Conservation (phyloP, 2,329 filamentous ascomycete genomes). For the Penicillium expansum region DNA sequence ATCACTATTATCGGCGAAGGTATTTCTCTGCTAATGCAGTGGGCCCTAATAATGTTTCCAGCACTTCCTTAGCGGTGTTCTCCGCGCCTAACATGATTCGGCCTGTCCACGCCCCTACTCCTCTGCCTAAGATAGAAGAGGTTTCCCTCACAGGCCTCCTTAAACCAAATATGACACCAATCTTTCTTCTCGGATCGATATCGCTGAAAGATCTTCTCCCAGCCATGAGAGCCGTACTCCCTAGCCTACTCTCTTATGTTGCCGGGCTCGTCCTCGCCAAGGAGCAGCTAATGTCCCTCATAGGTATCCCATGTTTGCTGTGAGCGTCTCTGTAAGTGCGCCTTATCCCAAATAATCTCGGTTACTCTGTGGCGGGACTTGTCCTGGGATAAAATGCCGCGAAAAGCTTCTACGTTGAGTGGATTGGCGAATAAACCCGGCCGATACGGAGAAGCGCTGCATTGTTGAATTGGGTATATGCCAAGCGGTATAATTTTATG, state of each 20-base stretch:
- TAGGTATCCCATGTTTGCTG: not conserved
- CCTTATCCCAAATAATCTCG: conserved; percentile 40
- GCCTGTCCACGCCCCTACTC: not conserved
- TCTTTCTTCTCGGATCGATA: not conserved
- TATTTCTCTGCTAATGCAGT: conserved; percentile 31
- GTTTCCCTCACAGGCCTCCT: conserved; percentile 9
- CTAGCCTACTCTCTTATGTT: not conserved
- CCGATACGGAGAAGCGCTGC: conserved; percentile 26
- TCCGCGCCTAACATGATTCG: conserved; percentile 3
- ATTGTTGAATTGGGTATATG: conserved; percentile 3
- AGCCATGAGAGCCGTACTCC: not conserved
- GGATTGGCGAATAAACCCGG: conserved; percentile 42
- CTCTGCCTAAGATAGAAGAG: not conserved
- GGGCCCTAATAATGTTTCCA: conserved; percentile 36
- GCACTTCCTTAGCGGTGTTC: conserved; percentile 23
- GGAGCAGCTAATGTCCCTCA: not conserved
- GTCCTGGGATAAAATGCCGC: conserved; percentile 22
- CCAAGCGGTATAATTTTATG: not conserved
- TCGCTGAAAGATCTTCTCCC: not conserved
- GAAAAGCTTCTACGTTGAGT: conserved; percentile 33
- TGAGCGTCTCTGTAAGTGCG: not conserved
- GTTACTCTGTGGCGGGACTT: conserved; percentile 29
- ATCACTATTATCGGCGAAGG: conserved; percentile 30
- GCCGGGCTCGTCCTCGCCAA: conserved; percentile 1
- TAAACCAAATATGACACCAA: conserved; percentile 8